Base-by-base conservation (phyloP, 2,329 filamentous ascomycete genomes). In the Ophiostoma pallidulum region DNA sequence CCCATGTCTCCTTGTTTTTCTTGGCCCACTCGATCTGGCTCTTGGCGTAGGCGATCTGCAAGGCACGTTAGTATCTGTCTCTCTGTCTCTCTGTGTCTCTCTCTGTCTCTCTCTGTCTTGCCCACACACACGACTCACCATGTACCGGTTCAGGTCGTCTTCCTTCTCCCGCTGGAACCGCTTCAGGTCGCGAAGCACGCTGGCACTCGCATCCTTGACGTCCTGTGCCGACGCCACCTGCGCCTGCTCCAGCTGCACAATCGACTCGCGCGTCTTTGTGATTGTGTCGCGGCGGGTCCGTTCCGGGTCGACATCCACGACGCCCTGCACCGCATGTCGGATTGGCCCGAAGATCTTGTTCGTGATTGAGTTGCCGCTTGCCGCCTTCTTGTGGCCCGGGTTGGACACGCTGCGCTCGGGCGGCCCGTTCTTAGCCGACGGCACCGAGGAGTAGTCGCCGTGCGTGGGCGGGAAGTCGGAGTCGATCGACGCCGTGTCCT, bases 111-210 rank as follows among this genome's bases (percentile, higher is more conserved):
- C n/a, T n/a, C n/a, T n/a, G n/a, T n/a, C n/a, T n/a, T n/a, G n/a
- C n/a, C n/a, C n/a, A n/a, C n/a, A n/a, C n/a, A n/a, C n/a, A n/a
- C n/a, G 24, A 67, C 85, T 69, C 70, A 96, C 92, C 92, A 98
- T 98, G 64, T 97, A 97, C 53, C 86, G 80, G 60, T 82, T 83
- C 59, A 98, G 65, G 63, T 98, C 92, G 43, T 91, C 88, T 67
- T 98, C 94, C 66, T 98, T 98, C 66, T 97, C 90, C 50, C 73
- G 74, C 66, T 98, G 94, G 66, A 98, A 98, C 51, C 92, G 75
- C 69, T 89, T 88, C 51, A 98, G 70, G 62, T 98, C 92, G 58
- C 86, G 84, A 57, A 98, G 66, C 4, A 97, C 87, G 45, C 88
- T 94, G 3, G 78, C 73, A 60, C 89, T 96, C 8, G 92, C 92